Evolutionary conservation across 345 rosid genomes (phyloP).

Genomic region (Eucalyptus albens): DNA sequence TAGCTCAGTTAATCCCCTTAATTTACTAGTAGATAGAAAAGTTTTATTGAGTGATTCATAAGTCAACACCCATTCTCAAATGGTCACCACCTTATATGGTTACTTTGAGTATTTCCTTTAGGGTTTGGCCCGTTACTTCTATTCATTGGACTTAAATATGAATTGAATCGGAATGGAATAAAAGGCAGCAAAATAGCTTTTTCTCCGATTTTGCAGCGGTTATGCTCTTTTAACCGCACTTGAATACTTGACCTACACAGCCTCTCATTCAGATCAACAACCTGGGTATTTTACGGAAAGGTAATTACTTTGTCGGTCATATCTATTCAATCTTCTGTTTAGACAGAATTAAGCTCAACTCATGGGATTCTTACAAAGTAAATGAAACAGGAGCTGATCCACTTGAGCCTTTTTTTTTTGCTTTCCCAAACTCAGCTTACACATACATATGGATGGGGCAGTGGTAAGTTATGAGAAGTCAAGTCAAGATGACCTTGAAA

Average conservation of each 20-base stretch:
- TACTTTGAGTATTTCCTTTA: fast-evolving
- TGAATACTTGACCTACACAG: background rate
- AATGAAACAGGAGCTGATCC: too few species aligned
- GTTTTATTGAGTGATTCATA: background rate
- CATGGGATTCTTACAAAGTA: too few species aligned
- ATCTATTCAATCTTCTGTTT: background rate
- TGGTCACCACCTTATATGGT: background rate
- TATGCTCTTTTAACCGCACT: background rate
- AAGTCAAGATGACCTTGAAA: background rate
- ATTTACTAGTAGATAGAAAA: background rate
- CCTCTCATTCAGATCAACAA: background rate
- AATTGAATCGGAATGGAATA: background rate
- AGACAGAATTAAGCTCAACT: background rate
- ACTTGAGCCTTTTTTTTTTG: too few species aligned
- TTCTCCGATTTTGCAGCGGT: background rate
- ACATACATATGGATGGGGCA: background rate
- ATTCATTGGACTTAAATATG: fast-evolving
- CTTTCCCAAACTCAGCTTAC: too few species aligned
- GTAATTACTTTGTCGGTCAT: background rate
- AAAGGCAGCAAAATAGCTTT: background rate
- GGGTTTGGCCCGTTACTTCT: background rate
- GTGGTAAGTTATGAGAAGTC: background rate
- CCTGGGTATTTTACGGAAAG: background rate
- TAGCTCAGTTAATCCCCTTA: too few species aligned
- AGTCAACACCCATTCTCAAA: background rate